Evolutionary conservation across 371 early-diverging fungal genomes (phyloP), one percentile per base, ranked within the genome.

Genomic region (Synchytrium microbalum): DNA sequence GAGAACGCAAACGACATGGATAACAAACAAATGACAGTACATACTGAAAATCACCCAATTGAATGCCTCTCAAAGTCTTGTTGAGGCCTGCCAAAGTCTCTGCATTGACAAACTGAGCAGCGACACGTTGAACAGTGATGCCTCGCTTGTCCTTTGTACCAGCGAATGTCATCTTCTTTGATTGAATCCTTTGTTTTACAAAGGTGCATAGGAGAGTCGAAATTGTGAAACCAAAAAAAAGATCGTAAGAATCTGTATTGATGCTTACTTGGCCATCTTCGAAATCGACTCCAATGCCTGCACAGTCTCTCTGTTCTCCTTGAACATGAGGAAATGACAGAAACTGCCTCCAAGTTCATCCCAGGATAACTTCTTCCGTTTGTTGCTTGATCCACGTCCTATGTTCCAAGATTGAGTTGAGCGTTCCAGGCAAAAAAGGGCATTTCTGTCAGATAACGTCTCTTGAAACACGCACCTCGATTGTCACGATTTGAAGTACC

Each of bases 101-200:
- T 31, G 88, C 83, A 16, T 76, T 75, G 2, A 89, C 76, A 24
- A 80, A 76, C 61, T 79, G 78, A 8, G 86, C 88, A 13, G 93
- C 89, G 57, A 95, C 86, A 57, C 84, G 75, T 74, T 99, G 99
- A 46, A 86, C 84, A 0, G 99, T 99, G 56, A 98, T 79, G 0
- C 89, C 99, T 46, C 97, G 87, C 64, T 90, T 91, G 77, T 99
- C 99, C 74, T 99, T 99, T n/a, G 93, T 99, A 14, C 99, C 99
- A 0, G 97, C 95, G 78, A 88, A 91, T 1, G 92, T 81, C 64
- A 97, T 85, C 23, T 72, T 68, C 38, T 86, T 86, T 0, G 73
- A 59, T 24, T 72, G 74, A 29, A 79, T 63, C 38, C 84, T 81
- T 59, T 13, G 23, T 5, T 55, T n/a, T 5, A 55, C 23, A 30